These are phyloP conservation scores for Prunus armeniaca DNA, from an alignment of 306 rosid species.

Conservation along the genomic window DNA sequence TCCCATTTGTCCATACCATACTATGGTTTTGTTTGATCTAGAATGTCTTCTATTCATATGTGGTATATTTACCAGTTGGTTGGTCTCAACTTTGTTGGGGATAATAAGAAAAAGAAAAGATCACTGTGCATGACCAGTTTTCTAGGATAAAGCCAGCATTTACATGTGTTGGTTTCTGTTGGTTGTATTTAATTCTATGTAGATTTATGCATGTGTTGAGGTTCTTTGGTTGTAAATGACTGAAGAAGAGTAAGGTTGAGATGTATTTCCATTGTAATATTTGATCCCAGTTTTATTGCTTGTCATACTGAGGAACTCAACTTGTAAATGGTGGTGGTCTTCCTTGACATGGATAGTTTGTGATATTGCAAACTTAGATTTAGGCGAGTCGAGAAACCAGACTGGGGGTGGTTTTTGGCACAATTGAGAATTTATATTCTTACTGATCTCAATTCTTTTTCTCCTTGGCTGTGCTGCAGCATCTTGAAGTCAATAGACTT, in stretches of 20 bases:
- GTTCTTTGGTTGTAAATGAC: not conserved
- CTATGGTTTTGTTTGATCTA: not conserved
- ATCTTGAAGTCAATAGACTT: slow-evolving; percentile 91
- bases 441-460: not conserved
- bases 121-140: not conserved
- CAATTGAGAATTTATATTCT: slow-evolving; percentile 1
- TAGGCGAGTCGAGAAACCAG: not conserved
- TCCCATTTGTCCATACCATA: not conserved
- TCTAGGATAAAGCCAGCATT: not conserved
- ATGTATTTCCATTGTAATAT: not conserved
- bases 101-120: not conserved
- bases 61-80: not conserved
- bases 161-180: not conserved
- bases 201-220: not conserved
- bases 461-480: slow-evolving; percentile 43
- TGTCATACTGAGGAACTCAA: not conserved
- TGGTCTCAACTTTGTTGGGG: slow-evolving; percentile 2
- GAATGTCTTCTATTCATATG: not conserved
- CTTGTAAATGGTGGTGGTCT: not conserved
- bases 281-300: slow-evolving; percentile 12
- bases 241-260: slow-evolving; percentile 12
- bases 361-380: not conserved
- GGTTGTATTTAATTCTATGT: not conserved
- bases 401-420: not conserved
- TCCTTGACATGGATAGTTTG: not conserved